These are phyloP conservation scores for Zostera marina DNA, from an alignment of 116 monocot species.

Conservation along the genomic window DNA sequence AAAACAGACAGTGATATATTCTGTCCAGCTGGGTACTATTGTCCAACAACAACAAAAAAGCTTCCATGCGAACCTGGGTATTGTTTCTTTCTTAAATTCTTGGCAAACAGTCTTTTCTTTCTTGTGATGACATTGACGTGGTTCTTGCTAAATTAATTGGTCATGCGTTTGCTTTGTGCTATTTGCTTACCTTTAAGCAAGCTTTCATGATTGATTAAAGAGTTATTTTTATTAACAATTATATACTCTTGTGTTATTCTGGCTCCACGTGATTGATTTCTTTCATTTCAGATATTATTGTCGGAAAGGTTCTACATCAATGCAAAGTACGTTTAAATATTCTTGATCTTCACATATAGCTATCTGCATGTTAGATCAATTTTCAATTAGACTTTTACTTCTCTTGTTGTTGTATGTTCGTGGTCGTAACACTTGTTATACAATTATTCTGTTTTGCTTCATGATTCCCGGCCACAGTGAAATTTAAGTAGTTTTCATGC, in stretches of 20 bases:
- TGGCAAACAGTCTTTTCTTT: background rate
- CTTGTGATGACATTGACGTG: background rate
- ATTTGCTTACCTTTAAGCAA: background rate
- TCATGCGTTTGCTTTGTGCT: background rate
- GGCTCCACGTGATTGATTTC: background rate
- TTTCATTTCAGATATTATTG: constrained; percentile 57
- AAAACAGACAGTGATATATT: constrained; percentile 43
- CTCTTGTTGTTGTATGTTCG: no score
- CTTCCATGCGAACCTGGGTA: constrained; percentile 84
- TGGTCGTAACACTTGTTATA: no score
- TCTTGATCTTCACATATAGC: background rate
- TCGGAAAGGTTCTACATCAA: constrained; percentile 52
- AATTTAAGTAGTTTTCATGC: constrained; percentile 6
- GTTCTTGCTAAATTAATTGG: background rate
- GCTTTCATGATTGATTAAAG: background rate
- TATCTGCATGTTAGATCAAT: background rate
- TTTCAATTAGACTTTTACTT: background rate
- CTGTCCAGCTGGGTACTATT: constrained; percentile 81
- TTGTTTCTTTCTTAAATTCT: constrained; percentile 15
- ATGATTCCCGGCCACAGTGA: background rate
- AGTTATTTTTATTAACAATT: background rate
- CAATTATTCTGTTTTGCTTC: background rate
- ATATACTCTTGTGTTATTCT: background rate
- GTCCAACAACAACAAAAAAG: constrained; percentile 69
- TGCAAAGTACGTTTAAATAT: constrained; percentile 31